Evolutionary conservation across 1,284 basidiomycete genomes (phyloP).

Genomic region (Schizophyllum amplum): DNA sequence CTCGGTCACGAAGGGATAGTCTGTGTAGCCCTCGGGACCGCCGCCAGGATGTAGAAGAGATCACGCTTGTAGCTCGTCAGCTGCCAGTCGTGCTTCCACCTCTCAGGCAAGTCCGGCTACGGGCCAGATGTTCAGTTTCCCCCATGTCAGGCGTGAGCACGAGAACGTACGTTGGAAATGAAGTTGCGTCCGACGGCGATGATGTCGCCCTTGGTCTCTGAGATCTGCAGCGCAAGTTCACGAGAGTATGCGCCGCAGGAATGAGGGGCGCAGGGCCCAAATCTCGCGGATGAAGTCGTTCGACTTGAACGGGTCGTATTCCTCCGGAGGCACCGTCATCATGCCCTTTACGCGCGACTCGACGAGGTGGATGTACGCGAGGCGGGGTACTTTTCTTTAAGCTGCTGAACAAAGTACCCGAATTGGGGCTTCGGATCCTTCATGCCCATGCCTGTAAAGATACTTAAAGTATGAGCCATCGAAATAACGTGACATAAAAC

Average conservation of each 20-base stretch:
- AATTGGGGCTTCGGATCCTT: conserved; percentile 30
- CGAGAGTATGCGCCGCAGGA: background rate
- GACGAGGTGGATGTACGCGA: conserved; percentile 53
- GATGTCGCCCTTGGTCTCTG: background rate
- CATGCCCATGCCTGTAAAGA: conserved; percentile 27
- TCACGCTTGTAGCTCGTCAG: background rate
- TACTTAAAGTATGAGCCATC: background rate
- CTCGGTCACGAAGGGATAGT: background rate
- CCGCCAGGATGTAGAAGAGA: background rate
- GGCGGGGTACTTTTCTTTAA: conserved; percentile 25
- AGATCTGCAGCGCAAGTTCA: background rate
- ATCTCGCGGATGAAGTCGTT: conserved; percentile 29
- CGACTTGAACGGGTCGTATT: background rate
- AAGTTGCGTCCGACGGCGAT: background rate
- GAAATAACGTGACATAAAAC: background rate
- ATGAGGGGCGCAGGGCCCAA: conserved; percentile 15
- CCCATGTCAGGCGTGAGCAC: background rate
- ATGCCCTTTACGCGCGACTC: conserved; percentile 28
- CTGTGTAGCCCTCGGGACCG: background rate
- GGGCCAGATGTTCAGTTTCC: background rate
- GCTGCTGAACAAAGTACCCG: conserved; percentile 18
- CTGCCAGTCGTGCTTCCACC: background rate
- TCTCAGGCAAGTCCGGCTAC: background rate
- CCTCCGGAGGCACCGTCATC: background rate
- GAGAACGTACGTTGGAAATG: background rate